These are phyloP conservation scores for Ascochyta lentis DNA, from an alignment of 2,329 filamentous ascomycete species.

Conservation along the genomic window DNA sequence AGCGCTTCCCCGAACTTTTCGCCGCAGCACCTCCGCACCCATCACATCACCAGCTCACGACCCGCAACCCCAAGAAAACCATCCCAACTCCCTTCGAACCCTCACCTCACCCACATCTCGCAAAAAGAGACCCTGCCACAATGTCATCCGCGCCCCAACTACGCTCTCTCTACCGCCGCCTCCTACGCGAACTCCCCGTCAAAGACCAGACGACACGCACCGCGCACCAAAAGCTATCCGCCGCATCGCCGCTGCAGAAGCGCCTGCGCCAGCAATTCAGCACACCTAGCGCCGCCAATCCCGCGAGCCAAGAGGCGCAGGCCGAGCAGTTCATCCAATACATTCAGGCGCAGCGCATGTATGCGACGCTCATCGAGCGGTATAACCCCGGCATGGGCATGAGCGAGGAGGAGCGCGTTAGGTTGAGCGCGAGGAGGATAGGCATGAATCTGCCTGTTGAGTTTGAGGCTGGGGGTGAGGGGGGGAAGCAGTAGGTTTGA, in stretches of 20 bases:
- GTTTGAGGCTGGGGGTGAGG: conserved; percentile 42
- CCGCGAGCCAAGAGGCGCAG: conserved; percentile 51
- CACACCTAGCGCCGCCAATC: conserved; percentile 16
- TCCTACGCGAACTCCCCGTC: conserved; percentile 85
- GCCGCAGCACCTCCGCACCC: conserved; percentile 12
- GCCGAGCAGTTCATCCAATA: conserved; percentile 84
- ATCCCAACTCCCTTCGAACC: background rate
- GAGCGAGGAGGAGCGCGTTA: conserved; percentile 81
- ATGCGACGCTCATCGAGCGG: conserved; percentile 80
- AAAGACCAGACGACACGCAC: conserved; percentile 33
- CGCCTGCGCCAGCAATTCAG: conserved; percentile 71
- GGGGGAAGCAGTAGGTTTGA: background rate
- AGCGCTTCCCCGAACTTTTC: conserved; percentile 17
- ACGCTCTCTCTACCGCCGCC: conserved; percentile 83
- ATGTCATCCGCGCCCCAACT: conserved; percentile 58
- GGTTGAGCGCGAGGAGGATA: conserved; percentile 83
- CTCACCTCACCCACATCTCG: background rate
- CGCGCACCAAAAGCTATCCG: conserved; percentile 52
- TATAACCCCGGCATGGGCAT: conserved; percentile 95
- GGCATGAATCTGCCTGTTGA: conserved; percentile 86
- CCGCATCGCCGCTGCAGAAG: conserved; percentile 72
- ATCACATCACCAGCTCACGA: background rate
- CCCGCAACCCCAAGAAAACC: background rate
- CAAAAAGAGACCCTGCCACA: background rate
- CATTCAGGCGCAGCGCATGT: conserved; percentile 82